These are phyloP conservation scores for Penicillium angulare DNA, from an alignment of 495 filamentous ascomycete species.

Conservation along the genomic window DNA sequence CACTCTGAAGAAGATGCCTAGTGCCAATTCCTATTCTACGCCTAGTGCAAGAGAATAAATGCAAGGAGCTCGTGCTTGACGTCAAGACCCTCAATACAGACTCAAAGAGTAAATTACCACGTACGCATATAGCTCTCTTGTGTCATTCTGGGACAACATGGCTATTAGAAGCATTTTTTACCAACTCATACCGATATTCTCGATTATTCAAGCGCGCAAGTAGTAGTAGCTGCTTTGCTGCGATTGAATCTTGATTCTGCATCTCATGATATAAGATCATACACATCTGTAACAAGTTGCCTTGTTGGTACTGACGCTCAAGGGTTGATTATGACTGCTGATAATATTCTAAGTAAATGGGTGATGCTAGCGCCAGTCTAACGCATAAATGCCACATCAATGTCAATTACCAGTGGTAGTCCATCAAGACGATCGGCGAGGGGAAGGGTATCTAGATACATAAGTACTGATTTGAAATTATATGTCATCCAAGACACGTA, in stretches of 20 bases:
- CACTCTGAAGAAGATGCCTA: no score
- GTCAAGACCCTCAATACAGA: no score
- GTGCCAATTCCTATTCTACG: no score
- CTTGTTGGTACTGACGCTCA: slow-evolving; percentile 33
- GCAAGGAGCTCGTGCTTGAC: no score
- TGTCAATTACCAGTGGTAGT: slow-evolving; percentile 41
- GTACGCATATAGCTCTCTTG: slow-evolving; percentile 9
- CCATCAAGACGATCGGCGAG: slow-evolving; percentile 33
- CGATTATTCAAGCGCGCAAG: slow-evolving; percentile 48
- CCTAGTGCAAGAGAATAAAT: no score
- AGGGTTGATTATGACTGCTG: slow-evolving; percentile 28
- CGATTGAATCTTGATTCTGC: slow-evolving; percentile 25
- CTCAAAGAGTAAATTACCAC: no score
- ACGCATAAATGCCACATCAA: slow-evolving; percentile 42
- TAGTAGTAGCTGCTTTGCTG: slow-evolving; percentile 38
- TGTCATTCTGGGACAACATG: slow-evolving; percentile 26
- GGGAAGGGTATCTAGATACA: slow-evolving; percentile 16
- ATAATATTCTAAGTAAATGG: slow-evolving; percentile 38
- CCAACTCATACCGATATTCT: slow-evolving; percentile 50
- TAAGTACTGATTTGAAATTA: no score
- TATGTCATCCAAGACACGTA: no score
- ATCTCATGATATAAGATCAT: slow-evolving; percentile 42
- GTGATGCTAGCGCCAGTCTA: slow-evolving; percentile 29
- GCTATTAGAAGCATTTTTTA: slow-evolving; percentile 13
- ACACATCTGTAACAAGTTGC: slow-evolving; percentile 45